Percentiles rank a stretch among this genome's conserved stretches.
Conservation (phyloP, 257 asterid species). For the Gentiana straminea region DNA sequence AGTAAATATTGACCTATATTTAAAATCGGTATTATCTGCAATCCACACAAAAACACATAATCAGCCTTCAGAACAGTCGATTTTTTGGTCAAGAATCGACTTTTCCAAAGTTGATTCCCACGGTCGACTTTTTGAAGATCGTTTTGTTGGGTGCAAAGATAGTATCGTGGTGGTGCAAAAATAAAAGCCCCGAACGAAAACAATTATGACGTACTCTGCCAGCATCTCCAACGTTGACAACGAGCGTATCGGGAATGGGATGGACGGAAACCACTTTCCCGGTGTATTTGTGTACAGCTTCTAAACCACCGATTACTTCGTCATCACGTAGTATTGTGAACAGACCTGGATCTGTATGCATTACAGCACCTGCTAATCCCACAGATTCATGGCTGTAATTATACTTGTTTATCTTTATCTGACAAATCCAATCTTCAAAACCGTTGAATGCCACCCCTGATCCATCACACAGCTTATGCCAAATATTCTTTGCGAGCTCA, state of each 20-base stretch:
- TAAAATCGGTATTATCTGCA: too few relatives aligned
- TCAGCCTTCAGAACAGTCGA: too few relatives aligned
- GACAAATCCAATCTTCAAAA: not conserved
- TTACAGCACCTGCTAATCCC: slow-evolving; percentile 30
- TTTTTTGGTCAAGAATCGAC: too few relatives aligned
- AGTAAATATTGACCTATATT: too few relatives aligned
- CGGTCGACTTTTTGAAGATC: too few relatives aligned
- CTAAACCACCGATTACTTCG: slow-evolving; percentile 34
- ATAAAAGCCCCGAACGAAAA: too few relatives aligned
- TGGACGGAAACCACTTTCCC: slow-evolving; percentile 29
- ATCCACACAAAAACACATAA: too few relatives aligned
- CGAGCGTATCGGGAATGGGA: slow-evolving; percentile 17
- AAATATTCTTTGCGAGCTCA: not conserved
- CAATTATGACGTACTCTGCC: slow-evolving; percentile 16
- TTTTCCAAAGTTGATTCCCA: too few relatives aligned
- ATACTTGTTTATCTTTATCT: not conserved
- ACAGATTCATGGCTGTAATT: slow-evolving; percentile 21
- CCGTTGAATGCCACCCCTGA: not conserved
- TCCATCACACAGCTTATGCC: not conserved
- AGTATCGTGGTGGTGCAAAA: too few relatives aligned
- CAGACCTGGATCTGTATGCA: slow-evolving; percentile 45
- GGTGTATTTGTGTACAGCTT: slow-evolving; percentile 22
- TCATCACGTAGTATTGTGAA: slow-evolving; percentile 45
- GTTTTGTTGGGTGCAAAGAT: too few relatives aligned
- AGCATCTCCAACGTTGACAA: slow-evolving; percentile 17